Conservation (phyloP, 2,329 filamentous ascomycete genomes). For the Penicillium sp. region DNA sequence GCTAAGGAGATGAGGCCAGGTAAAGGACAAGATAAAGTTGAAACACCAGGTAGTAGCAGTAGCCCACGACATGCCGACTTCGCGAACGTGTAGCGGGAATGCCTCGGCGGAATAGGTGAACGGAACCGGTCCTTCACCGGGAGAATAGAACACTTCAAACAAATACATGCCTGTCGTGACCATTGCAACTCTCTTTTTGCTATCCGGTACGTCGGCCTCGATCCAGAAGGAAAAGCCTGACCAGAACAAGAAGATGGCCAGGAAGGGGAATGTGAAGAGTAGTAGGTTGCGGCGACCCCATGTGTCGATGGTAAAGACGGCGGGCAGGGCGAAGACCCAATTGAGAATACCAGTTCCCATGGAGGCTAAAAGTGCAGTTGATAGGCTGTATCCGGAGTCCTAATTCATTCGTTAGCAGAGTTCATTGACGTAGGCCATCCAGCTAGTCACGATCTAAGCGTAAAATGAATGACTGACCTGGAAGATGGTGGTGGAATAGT, state of each 20-base stretch:
- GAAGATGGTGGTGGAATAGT: conserved; percentile 64
- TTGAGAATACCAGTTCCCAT: conserved; percentile 66
- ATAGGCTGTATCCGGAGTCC: conserved; percentile 52
- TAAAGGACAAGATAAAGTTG: conserved; percentile 54
- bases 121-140: conserved; percentile 61
- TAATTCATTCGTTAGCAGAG: neutral
- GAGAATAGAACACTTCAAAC: conserved; percentile 53
- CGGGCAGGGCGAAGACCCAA: conserved; percentile 63
- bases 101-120: conserved; percentile 66
- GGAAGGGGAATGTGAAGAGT: conserved; percentile 62
- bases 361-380: conserved; percentile 57
- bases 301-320: conserved; percentile 65
- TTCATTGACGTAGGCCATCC: neutral
- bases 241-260: conserved; percentile 51
- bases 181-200: conserved; percentile 40
- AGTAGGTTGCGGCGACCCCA: conserved; percentile 64
- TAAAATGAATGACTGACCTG: conserved; percentile 16
- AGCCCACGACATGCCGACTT: conserved; percentile 61
- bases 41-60: conserved; percentile 58
- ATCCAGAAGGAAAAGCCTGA: conserved; percentile 54
- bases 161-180: conserved; percentile 46
- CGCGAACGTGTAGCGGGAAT: conserved; percentile 60
- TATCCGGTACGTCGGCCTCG: conserved; percentile 28
- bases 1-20: conserved; percentile 50
- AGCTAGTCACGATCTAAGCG: neutral